phyloP scores from a whole-genome alignment of 495 filamentous ascomycete genomes.

The Trichoderma erinaceum region DNA sequence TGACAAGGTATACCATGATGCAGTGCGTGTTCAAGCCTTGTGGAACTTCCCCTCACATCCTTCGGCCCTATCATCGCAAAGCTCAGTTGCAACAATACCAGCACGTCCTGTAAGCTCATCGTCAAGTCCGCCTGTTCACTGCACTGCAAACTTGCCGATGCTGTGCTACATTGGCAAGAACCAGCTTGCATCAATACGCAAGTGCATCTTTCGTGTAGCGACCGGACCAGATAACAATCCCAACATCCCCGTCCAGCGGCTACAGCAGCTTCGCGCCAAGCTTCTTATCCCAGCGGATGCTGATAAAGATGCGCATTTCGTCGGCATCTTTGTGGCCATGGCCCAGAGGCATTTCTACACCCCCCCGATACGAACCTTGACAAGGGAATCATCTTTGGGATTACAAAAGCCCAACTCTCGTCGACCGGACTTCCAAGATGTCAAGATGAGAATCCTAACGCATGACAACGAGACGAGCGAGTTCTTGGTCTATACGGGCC shows the following conservation, averaged over 20 bases:
- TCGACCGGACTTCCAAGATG: slow-evolving; percentile 25
- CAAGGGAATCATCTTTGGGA: not conserved
- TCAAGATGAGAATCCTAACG: slow-evolving; percentile 37
- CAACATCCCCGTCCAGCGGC: slow-evolving; percentile 31
- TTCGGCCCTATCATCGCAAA: slow-evolving; percentile 27
- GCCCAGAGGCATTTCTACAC: slow-evolving; percentile 40
- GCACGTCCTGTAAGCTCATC: slow-evolving; percentile 25
- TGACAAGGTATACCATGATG: slow-evolving; percentile 23
- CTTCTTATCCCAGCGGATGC: slow-evolving; percentile 31
- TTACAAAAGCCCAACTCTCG: not conserved
- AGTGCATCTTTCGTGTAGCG: slow-evolving; percentile 29
- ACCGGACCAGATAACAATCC: slow-evolving; percentile 23
- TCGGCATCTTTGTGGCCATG: slow-evolving; percentile 39
- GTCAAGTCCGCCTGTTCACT: not conserved
- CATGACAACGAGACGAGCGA: slow-evolving; percentile 31
- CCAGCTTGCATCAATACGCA: slow-evolving; percentile 30
- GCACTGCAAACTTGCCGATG: slow-evolving; percentile 25
- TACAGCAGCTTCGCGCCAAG: slow-evolving; percentile 35
- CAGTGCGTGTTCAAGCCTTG: slow-evolving; percentile 30
- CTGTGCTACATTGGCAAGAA: slow-evolving; percentile 37
- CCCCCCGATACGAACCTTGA: too few relatives aligned
- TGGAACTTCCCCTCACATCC: slow-evolving; percentile 27
- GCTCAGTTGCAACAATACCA: slow-evolving; percentile 25
- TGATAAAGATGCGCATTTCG: slow-evolving; percentile 39
- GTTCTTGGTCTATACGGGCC: slow-evolving; percentile 40